A percentile compares a stretch with the other conserved stretches of the same genome.
Evolutionary conservation across 2,329 filamentous ascomycete genomes (phyloP).

Genomic region (Hymenoscyphus scutula): DNA sequence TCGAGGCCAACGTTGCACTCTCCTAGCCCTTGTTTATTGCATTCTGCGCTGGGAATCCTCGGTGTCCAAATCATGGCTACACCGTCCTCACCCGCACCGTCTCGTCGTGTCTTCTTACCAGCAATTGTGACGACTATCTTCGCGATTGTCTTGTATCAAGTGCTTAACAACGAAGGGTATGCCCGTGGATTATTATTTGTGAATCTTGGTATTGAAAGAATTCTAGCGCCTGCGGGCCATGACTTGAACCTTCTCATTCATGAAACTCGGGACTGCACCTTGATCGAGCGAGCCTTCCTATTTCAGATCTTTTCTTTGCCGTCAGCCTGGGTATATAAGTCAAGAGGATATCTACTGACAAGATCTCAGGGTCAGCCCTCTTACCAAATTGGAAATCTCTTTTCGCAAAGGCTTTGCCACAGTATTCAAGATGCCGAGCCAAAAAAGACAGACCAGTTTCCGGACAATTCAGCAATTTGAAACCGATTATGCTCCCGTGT

Average conservation of each 20-base stretch:
- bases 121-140: constrained; percentile 21
- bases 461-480: constrained; percentile 82
- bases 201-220: neutral
- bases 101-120: neutral
- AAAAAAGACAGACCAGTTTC: constrained; percentile 59
- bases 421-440: constrained; percentile 52
- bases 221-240: neutral
- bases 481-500: constrained; percentile 84
- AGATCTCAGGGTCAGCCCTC: constrained; percentile 8
- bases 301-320: neutral
- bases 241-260: too few species aligned
- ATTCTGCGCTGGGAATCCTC: neutral
- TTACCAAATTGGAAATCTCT: constrained; percentile 2
- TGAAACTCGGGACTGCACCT: too few species aligned
- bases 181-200: constrained; percentile 9
- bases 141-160: constrained; percentile 24
- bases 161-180: constrained; percentile 24
- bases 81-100: neutral
- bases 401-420: neutral
- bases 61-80: neutral
- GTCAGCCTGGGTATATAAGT: neutral
- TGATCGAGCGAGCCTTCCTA: neutral
- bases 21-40: neutral
- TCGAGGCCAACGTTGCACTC: too few species aligned
- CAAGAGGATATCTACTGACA: neutral